Percentiles rank a stretch among this genome's conserved stretches.
Evolutionary conservation across 192 early-diverging fungal genomes (phyloP).

Genomic region (Linnemannia schmuckeri): DNA sequence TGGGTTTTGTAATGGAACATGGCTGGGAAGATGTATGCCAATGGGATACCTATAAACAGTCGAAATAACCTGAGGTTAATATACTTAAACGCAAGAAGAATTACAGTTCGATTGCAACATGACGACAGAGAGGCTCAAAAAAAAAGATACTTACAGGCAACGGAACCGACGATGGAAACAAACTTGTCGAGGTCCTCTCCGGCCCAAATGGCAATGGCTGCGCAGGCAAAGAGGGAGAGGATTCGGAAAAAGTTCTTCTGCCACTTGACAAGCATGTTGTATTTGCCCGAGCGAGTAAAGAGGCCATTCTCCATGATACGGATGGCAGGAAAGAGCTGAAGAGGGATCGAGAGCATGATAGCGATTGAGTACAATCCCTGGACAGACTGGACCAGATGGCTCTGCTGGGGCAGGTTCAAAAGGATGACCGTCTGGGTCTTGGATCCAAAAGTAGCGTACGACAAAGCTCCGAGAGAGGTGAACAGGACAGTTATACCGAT

Average conservation of each 20-base stretch:
- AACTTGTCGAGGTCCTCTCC: slow-evolving; percentile 84
- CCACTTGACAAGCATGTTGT: slow-evolving; percentile 83
- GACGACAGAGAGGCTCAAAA: neutral
- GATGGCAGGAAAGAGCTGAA: slow-evolving; percentile 94
- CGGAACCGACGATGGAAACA: slow-evolving; percentile 67
- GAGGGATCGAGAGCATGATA: slow-evolving; percentile 93
- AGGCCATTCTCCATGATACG: slow-evolving; percentile 91
- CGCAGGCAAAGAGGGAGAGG: slow-evolving; percentile 75
- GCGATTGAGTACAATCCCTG: slow-evolving; percentile 92
- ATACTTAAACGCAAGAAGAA: too few species aligned
- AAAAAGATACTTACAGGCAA: slow-evolving; percentile 38
- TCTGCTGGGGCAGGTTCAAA: slow-evolving; percentile 83
- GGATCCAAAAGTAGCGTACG: slow-evolving; percentile 89
- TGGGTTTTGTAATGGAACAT: slow-evolving; percentile 83
- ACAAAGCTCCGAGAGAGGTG: slow-evolving; percentile 82
- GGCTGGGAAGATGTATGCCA: slow-evolving; percentile 89
- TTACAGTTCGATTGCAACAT: neutral
- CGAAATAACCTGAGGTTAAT: neutral
- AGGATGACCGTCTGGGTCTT: slow-evolving; percentile 90
- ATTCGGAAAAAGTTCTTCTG: slow-evolving; percentile 88
- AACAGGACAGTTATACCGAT: slow-evolving; percentile 85
- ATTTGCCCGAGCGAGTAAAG: slow-evolving; percentile 89
- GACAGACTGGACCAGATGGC: slow-evolving; percentile 74
- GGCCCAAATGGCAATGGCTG: slow-evolving; percentile 81
- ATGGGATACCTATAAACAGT: slow-evolving; percentile 64